Conservation (phyloP, 2,329 filamentous ascomycete species). For the Colletotrichum incanum region DNA sequence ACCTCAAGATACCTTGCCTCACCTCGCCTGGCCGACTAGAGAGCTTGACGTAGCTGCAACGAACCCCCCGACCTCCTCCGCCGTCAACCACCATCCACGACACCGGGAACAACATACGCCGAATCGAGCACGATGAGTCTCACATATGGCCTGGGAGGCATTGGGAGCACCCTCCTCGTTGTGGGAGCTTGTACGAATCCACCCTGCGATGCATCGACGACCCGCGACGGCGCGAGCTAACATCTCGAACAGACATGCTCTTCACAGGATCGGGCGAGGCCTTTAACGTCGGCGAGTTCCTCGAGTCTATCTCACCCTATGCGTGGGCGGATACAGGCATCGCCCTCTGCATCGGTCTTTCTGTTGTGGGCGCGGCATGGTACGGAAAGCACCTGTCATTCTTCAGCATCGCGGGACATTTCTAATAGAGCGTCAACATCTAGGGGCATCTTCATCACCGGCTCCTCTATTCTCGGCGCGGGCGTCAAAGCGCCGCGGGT, state of each 20-base stretch:
- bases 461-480: constrained; percentile 95
- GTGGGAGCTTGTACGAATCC: constrained; percentile 82
- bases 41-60: constrained; percentile 45
- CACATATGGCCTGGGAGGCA: constrained; percentile 78
- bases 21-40: constrained; percentile 23
- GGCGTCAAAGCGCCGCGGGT: constrained; percentile 98
- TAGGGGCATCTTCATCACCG: constrained; percentile 99
- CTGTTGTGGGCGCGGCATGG: constrained; percentile 98
- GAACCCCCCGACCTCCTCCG: constrained; percentile 33
- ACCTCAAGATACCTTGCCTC: constrained; percentile 41
- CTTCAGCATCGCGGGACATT: constrained; percentile 13
- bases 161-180: constrained; percentile 77
- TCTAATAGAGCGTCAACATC: constrained; percentile 1
- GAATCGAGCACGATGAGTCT: constrained; percentile 75
- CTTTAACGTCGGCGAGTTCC: constrained; percentile 97
- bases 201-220: constrained; percentile 30
- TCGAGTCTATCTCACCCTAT: constrained; percentile 94
- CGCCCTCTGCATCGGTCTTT: constrained; percentile 93
- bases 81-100: constrained; percentile 37
- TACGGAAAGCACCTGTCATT: constrained; percentile 60
- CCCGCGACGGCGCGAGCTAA: constrained; percentile 35
- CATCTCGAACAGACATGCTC: constrained; percentile 84
- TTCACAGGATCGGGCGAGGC: constrained; percentile 96
- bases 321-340: constrained; percentile 95
- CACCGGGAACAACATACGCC: constrained; percentile 44